Evolutionary conservation across 2,329 filamentous ascomycete genomes (phyloP), one percentile per base, ranked within the genome.

Genomic region (Phialocephala subalpina): DNA sequence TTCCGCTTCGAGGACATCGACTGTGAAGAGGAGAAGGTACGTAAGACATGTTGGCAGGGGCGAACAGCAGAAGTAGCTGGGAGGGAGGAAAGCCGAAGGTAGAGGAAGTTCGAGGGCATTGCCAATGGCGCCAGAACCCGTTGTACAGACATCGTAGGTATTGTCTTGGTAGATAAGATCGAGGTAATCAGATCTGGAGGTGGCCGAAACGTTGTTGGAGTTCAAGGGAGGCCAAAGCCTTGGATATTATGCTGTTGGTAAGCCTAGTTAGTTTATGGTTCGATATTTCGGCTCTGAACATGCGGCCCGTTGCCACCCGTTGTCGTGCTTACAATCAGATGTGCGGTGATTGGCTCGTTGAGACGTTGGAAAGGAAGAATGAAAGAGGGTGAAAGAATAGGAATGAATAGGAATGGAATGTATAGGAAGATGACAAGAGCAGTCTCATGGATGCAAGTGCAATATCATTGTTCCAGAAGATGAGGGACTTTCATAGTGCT

Each of bases 1-100:
- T 86, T 85, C 59, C 87, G 81, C 73, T 86, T 87, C 11, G 83
- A 84, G n/a, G 83, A 84, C 33, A 81, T 79, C 27, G 77, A 77
- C 60, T 78, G 78, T 25, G 78, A 76, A 7, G 82, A 84, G 18
- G 83, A 84, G 75, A 86, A 85, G 36, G 76, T 76, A 58, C 83
- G 81, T 59, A 80, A 70, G 14, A 77, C 73, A 62, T 80, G 78
- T 64, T 77, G 73, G 67, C 80, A 81, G 68, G 76, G 76, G 66
- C 77, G 76, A 59, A 76, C 74, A 57, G 78, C 76, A 65, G 79
- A 78, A 18, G 66, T 66, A 67, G 70, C 49, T 65, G 68, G 67
- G 18, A 67, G 64, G 11, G 75, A 72, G 72, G 75, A 71, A 64
- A 77, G 72, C 68, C 69, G 64, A 55, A 53, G 49, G 49, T 72